Percentiles rank a stretch among this genome's conserved stretches.
Evolutionary conservation across 2,329 filamentous ascomycete genomes (phyloP).

Genomic region (Aspergillus texensis): DNA sequence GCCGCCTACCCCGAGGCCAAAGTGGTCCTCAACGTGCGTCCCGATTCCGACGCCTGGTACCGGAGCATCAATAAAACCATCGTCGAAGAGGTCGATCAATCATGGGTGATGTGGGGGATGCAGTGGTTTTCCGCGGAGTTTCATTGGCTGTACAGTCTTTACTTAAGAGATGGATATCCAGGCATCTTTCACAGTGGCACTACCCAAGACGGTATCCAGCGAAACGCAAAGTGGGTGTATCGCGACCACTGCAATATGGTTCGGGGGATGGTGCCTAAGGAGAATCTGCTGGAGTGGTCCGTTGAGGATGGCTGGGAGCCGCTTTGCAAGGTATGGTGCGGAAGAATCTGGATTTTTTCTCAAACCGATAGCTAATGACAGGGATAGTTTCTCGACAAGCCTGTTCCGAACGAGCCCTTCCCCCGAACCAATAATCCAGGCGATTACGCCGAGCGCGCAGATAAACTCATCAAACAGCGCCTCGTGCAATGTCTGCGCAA

Average conservation of each 20-base stretch:
- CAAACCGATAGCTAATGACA: background rate
- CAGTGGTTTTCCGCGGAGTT: slow-evolving; percentile 13
- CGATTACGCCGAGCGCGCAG: background rate
- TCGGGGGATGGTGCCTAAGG: slow-evolving; percentile 24
- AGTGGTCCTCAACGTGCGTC: slow-evolving; percentile 15
- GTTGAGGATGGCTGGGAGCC: slow-evolving; percentile 34
- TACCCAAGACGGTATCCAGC: slow-evolving; percentile 8
- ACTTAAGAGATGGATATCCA: slow-evolving; percentile 10
- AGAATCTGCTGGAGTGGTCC: slow-evolving; percentile 27
- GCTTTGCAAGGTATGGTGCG: slow-evolving; percentile 24
- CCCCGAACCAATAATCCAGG: background rate
- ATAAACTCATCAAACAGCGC: background rate
- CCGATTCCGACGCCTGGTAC: slow-evolving; percentile 16
- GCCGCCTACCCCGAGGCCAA: slow-evolving; percentile 34
- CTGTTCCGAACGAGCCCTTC: background rate
- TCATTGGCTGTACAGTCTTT: slow-evolving; percentile 17
- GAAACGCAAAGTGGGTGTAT: slow-evolving; percentile 24
- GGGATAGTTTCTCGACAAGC: background rate
- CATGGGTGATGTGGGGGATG: slow-evolving; percentile 6
- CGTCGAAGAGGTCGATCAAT: slow-evolving; percentile 6
- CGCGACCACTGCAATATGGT: slow-evolving; percentile 29
- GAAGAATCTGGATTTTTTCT: background rate
- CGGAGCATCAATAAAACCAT: slow-evolving; percentile 15
- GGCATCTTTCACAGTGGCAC: slow-evolving; percentile 13
- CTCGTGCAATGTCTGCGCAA: background rate